A percentile compares a stretch with the other conserved stretches of the same genome.
These are phyloP conservation scores for Carex scoparia DNA, from an alignment of 176 grass and related monocot genomes.

Conservation along the genomic window DNA sequence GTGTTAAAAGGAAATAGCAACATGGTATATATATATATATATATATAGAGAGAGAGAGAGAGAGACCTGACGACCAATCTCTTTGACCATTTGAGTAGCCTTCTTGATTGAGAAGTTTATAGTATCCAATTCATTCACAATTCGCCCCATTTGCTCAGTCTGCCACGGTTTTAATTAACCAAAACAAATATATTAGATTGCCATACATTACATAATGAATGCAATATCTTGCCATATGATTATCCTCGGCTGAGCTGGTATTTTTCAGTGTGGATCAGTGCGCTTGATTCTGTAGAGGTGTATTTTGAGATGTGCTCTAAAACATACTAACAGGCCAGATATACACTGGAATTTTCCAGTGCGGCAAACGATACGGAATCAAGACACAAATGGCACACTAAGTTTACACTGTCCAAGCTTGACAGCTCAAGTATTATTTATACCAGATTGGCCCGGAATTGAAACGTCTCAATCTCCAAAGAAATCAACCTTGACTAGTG, in stretches of 20 bases:
- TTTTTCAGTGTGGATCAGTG: too few species aligned
- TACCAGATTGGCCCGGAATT: not conserved
- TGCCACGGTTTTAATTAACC: slow-evolving; percentile 6
- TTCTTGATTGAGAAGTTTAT: slow-evolving; percentile 54
- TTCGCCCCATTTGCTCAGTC: slow-evolving; percentile 56
- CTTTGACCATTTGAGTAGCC: slow-evolving; percentile 53
- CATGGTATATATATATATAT: not conserved
- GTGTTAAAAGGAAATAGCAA: not conserved
- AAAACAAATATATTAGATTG: slow-evolving; percentile 6
- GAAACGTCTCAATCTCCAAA: not conserved
- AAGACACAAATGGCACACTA: not conserved
- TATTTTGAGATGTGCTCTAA: too few species aligned
- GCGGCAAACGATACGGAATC: too few species aligned
- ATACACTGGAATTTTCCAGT: too few species aligned
- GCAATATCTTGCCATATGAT: not conserved
- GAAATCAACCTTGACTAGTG: not conserved
- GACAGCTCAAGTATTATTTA: not conserved
- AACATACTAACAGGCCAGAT: too few species aligned
- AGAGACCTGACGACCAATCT: slow-evolving; percentile 51
- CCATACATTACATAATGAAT: not conserved
- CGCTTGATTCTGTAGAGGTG: too few species aligned
- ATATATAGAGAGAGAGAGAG: not conserved
- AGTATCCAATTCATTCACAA: slow-evolving; percentile 56
- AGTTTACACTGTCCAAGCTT: not conserved
- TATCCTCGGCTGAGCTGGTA: not conserved